Percentiles rank a stretch among this genome's conserved stretches.
Evolutionary conservation across 129 eudicot species (phyloP).

Genomic region (Arctium minus): DNA sequence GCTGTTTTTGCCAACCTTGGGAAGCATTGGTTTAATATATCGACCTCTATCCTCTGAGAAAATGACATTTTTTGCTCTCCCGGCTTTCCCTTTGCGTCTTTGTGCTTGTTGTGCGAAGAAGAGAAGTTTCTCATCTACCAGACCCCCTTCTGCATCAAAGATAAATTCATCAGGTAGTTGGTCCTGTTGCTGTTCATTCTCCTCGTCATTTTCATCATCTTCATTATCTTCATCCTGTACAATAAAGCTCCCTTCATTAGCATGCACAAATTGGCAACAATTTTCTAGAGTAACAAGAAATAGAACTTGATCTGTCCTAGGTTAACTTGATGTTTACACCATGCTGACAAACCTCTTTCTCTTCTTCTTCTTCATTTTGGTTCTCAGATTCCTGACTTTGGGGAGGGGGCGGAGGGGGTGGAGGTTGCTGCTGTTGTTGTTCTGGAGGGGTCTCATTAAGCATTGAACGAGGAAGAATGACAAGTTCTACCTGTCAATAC

Average conservation of each 20-base stretch:
- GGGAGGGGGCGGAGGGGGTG: slow-evolving; percentile 98
- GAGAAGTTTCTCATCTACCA: slow-evolving; percentile 96
- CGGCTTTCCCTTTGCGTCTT: slow-evolving; percentile 85
- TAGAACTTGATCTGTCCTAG: not conserved
- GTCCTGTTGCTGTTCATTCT: slow-evolving; percentile 81
- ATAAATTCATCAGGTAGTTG: slow-evolving; percentile 95
- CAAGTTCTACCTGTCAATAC: slow-evolving; percentile 79
- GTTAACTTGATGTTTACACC: not conserved
- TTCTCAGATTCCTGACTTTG: slow-evolving; percentile 85
- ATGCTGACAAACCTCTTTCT: slow-evolving; percentile 54
- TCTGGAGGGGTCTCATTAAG: slow-evolving; percentile 88
- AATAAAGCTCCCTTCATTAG: slow-evolving; percentile 11
- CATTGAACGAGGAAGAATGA: slow-evolving; percentile 91
- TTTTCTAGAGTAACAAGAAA: not conserved
- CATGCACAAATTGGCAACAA: slow-evolving; percentile 10
- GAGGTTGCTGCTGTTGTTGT: slow-evolving; percentile 83
- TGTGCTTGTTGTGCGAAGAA: slow-evolving; percentile 99
- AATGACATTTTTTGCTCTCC: slow-evolving; percentile 95
- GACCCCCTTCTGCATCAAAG: slow-evolving; percentile 98
- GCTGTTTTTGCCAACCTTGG: slow-evolving; percentile 51
- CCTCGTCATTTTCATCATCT: slow-evolving; percentile 61
- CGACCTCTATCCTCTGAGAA: slow-evolving; percentile 98
- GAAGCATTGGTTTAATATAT: slow-evolving; percentile 97
- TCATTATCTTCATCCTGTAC: slow-evolving; percentile 54
- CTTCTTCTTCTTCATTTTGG: slow-evolving; percentile 79